Percentiles rank a stretch among this genome's conserved stretches.
These are phyloP conservation scores for Dalbergia oliveri DNA, from an alignment of 306 rosid genomes.

Conservation along the genomic window DNA sequence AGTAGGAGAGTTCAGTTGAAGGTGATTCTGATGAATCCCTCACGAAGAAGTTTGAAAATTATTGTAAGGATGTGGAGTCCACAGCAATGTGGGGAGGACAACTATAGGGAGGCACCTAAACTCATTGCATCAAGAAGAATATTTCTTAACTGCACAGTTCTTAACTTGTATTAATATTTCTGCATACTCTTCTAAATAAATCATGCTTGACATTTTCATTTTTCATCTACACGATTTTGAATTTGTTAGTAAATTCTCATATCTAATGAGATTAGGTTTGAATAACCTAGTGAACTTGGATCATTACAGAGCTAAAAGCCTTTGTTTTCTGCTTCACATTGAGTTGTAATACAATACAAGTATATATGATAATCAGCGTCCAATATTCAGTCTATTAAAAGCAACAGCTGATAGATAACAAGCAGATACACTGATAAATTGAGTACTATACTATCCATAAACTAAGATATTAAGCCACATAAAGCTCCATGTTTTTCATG, in stretches of 20 bases:
- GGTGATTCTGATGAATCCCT: constrained; percentile 62
- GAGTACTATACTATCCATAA: not conserved
- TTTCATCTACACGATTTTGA: constrained; percentile 30
- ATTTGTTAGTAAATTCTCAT: constrained; percentile 1
- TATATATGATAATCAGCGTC: no score
- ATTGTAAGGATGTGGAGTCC: constrained; percentile 86
- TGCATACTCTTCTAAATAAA: constrained; percentile 29
- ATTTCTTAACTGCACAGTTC: constrained; percentile 42
- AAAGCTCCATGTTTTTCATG: constrained; percentile 8
- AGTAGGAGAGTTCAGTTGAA: constrained; percentile 67
- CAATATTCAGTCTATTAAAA: not conserved
- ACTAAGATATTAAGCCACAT: constrained; percentile 2
- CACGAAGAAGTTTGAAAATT: constrained; percentile 70
- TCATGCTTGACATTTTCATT: constrained; percentile 30
- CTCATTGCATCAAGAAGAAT: constrained; percentile 80
- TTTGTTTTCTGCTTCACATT: no score
- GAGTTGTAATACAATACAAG: not conserved
- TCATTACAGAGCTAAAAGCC: not conserved
- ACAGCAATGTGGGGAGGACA: constrained; percentile 97
- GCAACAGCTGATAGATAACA: no score
- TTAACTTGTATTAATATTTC: constrained; percentile 41
- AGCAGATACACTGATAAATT: no score
- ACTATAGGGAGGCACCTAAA: constrained; percentile 89
- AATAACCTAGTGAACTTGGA: not conserved
- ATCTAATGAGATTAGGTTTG: not conserved